Percentiles rank a stretch among this genome's conserved stretches.
Conservation (phyloP, 1,284 basidiomycete species). For the Mycena sp. region DNA sequence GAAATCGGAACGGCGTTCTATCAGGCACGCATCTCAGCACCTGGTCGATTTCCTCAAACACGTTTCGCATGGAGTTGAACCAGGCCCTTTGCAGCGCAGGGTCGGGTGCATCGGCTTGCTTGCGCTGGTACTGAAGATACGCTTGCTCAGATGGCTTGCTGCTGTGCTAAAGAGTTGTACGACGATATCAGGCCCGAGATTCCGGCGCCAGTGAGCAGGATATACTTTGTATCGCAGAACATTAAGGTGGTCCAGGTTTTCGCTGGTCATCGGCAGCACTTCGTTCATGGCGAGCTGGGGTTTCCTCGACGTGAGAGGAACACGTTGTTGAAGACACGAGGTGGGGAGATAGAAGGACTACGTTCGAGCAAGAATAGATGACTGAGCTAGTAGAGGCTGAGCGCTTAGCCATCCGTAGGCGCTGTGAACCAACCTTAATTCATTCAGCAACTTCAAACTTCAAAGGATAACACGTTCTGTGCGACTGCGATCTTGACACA, state of each 20-base stretch:
- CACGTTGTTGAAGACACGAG: conserved; percentile 21
- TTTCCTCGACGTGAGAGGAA: neutral
- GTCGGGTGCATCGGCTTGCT: conserved; percentile 27
- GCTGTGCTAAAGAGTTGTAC: conserved; percentile 1
- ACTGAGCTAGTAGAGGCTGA: too few relatives aligned
- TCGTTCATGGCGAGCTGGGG: conserved; percentile 20
- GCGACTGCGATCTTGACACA: too few relatives aligned
- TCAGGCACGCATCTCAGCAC: conserved; percentile 22
- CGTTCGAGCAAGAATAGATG: too few relatives aligned
- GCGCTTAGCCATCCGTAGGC: too few relatives aligned
- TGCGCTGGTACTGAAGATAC: conserved; percentile 27
- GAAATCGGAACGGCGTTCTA: conserved; percentile 24
- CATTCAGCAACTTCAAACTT: too few relatives aligned
- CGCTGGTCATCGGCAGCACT: conserved; percentile 13
- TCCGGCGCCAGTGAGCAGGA: neutral
- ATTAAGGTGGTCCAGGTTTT: conserved; percentile 17
- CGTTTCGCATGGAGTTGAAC: conserved; percentile 26
- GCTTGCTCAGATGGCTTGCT: conserved; percentile 19
- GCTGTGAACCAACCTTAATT: too few relatives aligned
- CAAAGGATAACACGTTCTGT: too few relatives aligned
- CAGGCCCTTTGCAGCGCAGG: conserved; percentile 22
- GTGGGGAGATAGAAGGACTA: neutral
- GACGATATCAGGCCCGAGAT: neutral
- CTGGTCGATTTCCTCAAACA: conserved; percentile 29
- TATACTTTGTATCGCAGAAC: conserved; percentile 23